phyloP scores from a whole-genome alignment of 2,329 filamentous ascomycete species.

The Colletotrichum lindemuthianum region DNA sequence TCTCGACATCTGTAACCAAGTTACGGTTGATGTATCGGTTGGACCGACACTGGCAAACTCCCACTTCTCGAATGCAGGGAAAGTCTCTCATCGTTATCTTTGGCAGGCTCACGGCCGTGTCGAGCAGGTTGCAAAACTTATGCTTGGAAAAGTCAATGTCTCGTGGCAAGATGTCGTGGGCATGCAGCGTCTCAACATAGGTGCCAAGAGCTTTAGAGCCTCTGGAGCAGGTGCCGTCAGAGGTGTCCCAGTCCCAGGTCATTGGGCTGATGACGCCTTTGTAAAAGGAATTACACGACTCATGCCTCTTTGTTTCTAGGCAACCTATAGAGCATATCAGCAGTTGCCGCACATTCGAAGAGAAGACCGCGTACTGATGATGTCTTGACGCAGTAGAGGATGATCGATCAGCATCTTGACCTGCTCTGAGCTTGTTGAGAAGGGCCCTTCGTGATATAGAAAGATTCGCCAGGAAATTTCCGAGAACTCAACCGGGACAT shows the following conservation, averaged over 20 bases:
- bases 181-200: slow-evolving; percentile 33
- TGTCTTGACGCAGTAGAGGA: slow-evolving; percentile 33
- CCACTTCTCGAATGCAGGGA: slow-evolving; percentile 12
- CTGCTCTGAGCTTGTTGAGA: slow-evolving; percentile 22
- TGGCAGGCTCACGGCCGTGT: slow-evolving; percentile 22
- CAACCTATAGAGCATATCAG: slow-evolving; percentile 2
- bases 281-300: slow-evolving; percentile 34
- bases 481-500: slow-evolving; percentile 33
- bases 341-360: neutral
- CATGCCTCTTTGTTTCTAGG: slow-evolving; percentile 31
- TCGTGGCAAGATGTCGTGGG: slow-evolving; percentile 24
- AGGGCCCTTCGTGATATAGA: slow-evolving; percentile 34
- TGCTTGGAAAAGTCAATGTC: slow-evolving; percentile 36
- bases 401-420: slow-evolving; percentile 30
- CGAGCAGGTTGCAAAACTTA: slow-evolving; percentile 33
- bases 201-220: slow-evolving; percentile 28
- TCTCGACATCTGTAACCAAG: slow-evolving; percentile 16
- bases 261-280: slow-evolving; percentile 28
- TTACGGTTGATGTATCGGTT: slow-evolving; percentile 16
- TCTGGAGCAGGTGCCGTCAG: slow-evolving; percentile 22
- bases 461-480: slow-evolving; percentile 36
- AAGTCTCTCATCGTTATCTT: slow-evolving; percentile 26
- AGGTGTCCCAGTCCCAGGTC: slow-evolving; percentile 26
- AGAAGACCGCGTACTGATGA: slow-evolving; percentile 19
- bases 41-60: slow-evolving; percentile 25